A percentile compares a stretch with the other conserved stretches of the same genome.
phyloP scores from a whole-genome alignment of 805 yeast genomes.

The Lipomyces mesembrius region DNA sequence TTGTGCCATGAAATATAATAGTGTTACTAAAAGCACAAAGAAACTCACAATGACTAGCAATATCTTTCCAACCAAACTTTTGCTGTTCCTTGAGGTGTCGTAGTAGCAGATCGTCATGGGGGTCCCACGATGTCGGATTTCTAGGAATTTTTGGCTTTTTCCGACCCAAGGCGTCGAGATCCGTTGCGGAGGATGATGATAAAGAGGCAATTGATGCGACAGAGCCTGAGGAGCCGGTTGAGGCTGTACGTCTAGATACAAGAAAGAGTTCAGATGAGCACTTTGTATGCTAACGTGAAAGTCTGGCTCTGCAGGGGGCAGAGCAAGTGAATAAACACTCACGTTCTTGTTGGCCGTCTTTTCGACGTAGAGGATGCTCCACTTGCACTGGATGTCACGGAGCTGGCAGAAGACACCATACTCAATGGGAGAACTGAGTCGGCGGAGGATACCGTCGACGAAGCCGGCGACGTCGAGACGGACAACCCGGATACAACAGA shows the following conservation, averaged over 20 bases:
- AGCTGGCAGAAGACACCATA: not conserved
- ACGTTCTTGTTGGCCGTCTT: conserved; percentile 29
- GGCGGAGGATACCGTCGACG: conserved; percentile 11
- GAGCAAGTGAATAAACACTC: conserved; percentile 8
- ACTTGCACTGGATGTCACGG: conserved; percentile 1
- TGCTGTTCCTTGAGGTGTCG: conserved; percentile 80
- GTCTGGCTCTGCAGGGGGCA: not conserved
- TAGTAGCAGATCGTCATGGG: conserved; percentile 71
- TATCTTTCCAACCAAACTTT: conserved; percentile 88
- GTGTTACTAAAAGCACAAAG: conserved; percentile 3
- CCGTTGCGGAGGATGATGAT: conserved; percentile 23
- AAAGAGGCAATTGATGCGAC: conserved; percentile 27
- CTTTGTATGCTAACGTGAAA: not conserved
- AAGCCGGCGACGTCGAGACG: conserved; percentile 14
- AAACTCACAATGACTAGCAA: conserved; percentile 62
- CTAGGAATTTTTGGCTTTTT: conserved; percentile 38
- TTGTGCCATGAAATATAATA: not conserved
- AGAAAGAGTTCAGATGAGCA: not conserved
- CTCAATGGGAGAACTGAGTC: conserved; percentile 1
- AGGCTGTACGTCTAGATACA: conserved; percentile 27
- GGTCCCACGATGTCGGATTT: conserved; percentile 71
- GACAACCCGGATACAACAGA: not conserved
- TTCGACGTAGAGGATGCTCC: conserved; percentile 22
- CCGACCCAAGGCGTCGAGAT: conserved; percentile 36
- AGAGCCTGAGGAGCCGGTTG: conserved; percentile 34